These are phyloP conservation scores for Cytospora piceae DNA, from an alignment of 2,329 filamentous ascomycete genomes.

Conservation along the genomic window DNA sequence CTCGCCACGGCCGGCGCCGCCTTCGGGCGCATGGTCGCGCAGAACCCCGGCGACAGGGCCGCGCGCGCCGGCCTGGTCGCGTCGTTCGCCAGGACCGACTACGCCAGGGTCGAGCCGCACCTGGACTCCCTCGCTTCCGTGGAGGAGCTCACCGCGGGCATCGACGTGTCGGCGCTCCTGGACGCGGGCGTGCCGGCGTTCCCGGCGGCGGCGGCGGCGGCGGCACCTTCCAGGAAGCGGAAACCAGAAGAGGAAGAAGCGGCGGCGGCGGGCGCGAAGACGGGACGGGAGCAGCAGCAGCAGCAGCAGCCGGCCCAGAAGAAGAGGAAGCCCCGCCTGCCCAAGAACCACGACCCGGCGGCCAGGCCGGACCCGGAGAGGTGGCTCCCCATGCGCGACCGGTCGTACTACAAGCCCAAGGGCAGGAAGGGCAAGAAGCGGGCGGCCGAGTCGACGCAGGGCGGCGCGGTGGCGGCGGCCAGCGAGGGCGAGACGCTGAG, in stretches of 20 bases:
- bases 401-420: conserved; percentile 86
- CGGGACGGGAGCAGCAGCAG: background rate
- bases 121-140: conserved; percentile 64
- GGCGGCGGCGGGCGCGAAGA: background rate
- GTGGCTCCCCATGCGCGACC: conserved; percentile 89
- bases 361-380: conserved; percentile 88
- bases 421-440: conserved; percentile 91
- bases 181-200: conserved; percentile 64
- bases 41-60: conserved; percentile 68
- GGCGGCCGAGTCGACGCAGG: conserved; percentile 78
- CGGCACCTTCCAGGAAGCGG: conserved; percentile 48
- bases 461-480: conserved; percentile 71
- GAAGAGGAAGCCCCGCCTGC: conserved; percentile 58
- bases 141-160: conserved; percentile 60
- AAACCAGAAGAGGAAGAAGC: conserved; percentile 4
- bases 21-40: conserved; percentile 71
- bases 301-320: conserved; percentile 36
- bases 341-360: conserved; percentile 74
- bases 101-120: conserved; percentile 58
- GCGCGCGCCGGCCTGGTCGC: conserved; percentile 86
- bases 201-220: conserved; percentile 44
- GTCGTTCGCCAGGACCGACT: conserved; percentile 68
- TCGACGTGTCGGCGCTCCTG: conserved; percentile 67
- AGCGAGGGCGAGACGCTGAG: conserved; percentile 72
- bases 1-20: conserved; percentile 73